Evolutionary conservation across 306 rosid genomes (phyloP), one percentile per base, ranked within the genome.

Genomic region (Mimosa bimucronata): DNA sequence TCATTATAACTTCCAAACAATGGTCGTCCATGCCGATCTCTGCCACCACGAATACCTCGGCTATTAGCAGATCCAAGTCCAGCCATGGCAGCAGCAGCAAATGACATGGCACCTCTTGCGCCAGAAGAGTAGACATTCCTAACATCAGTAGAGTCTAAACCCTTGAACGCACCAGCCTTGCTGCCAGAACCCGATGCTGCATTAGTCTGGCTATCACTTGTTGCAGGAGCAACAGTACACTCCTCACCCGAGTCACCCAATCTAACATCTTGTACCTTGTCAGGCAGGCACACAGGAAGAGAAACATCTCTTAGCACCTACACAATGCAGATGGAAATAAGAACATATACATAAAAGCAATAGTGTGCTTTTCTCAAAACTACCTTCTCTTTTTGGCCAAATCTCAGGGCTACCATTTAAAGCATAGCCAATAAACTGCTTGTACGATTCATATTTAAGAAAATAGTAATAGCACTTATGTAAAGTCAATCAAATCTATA

Each of bases 71-170:
- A 87, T 77, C 97, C 97, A 82, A 96, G 97, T 50, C 99, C 99
- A 70, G 99, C 97, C 98, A 91, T 96, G 66, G 99, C 97, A 58
- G 99, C 99, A 77, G 98, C 98, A 84, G 98, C 98, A 84, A 96
- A 96, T 72, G 99, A 91, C 99, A 96, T 93, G 65, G 92, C 97
- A 74, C 98, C 97, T 79, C 92, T 90, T 42, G 98, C 88, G 66
- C 91, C 80, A 81, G 92, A 90, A 82, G 95, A 89, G 86, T 80
- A 88, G 70, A 86, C 88, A 72, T 92, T 88, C 83, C 94, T 89
- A 69, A 91, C 89, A 79, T 95, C 99, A 58, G 88, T 73, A 31
- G 93, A 82, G 80, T 90, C 97, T 2, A 94, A 77, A 7, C 91
- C 97, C 89, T 85, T 89, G 46, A 73, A 91, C 15, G 89, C 71